A percentile compares a stretch with the other conserved stretches of the same genome.
Evolutionary conservation across 2,329 filamentous ascomycete genomes (phyloP).

Genomic region (Pseudogymnoascus sp.): DNA sequence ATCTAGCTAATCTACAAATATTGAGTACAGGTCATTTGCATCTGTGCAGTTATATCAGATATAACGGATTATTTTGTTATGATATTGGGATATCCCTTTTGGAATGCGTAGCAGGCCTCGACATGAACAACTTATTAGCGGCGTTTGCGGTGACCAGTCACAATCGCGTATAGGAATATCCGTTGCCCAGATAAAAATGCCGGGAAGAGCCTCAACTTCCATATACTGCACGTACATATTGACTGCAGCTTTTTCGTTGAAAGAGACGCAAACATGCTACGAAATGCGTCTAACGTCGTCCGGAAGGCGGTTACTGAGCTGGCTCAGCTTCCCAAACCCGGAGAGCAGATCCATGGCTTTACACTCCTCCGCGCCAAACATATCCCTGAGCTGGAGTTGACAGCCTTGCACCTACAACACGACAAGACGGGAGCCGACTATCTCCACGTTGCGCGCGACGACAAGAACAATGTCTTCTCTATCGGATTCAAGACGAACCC

Average conservation of each 20-base stretch:
- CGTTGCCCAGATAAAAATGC: conserved; percentile 2
- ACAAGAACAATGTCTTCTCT: conserved; percentile 98
- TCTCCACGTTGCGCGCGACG: conserved; percentile 86
- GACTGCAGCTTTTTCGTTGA: conserved; percentile 1
- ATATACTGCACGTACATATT: conserved; percentile 1
- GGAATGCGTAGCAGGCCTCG: conserved; percentile 5
- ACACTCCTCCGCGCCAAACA: conserved; percentile 82
- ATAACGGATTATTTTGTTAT: conserved; percentile 1
- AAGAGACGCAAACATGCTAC: conserved; percentile 36
- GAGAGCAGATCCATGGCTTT: conserved; percentile 87
- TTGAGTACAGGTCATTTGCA: not conserved
- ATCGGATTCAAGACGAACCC: conserved; percentile 99
- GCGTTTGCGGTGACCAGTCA: conserved; percentile 3
- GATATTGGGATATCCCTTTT: conserved; percentile 6
- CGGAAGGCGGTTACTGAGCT: conserved; percentile 66
- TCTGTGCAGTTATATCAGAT: not conserved
- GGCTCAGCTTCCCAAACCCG: conserved; percentile 65
- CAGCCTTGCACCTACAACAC: conserved; percentile 81
- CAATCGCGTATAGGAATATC: not conserved
- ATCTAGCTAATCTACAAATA: conserved; percentile 2
- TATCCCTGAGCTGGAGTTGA: conserved; percentile 88
- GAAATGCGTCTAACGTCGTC: conserved; percentile 41
- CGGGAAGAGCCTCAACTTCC: conserved; percentile 8
- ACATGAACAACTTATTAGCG: conserved; percentile 9
- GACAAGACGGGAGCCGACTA: conserved; percentile 96